Evolutionary conservation across 257 asterid genomes (phyloP).

Genomic region (Nicotiana attenuata): DNA sequence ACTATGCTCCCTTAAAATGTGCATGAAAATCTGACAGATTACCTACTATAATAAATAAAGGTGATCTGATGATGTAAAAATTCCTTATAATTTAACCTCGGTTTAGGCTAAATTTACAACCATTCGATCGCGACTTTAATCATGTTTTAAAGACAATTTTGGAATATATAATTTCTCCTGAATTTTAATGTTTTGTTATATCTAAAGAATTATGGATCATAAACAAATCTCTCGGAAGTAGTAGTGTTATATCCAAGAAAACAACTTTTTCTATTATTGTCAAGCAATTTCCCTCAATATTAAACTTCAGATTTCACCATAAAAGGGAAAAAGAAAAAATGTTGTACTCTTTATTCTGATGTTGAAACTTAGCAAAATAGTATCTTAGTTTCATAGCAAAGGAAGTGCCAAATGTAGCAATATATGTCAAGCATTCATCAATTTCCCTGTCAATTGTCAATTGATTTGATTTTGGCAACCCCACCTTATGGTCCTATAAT

Average conservation of each 20-base stretch:
- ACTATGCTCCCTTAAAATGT: too few relatives aligned
- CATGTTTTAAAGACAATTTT: not conserved
- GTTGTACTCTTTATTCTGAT: not conserved
- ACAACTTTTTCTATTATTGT: not conserved
- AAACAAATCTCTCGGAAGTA: not conserved
- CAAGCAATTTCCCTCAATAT: not conserved
- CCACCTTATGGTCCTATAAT: not conserved
- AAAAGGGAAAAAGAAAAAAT: not conserved
- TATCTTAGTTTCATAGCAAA: not conserved
- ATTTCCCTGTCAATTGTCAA: conserved; percentile 4
- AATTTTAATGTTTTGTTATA: too few relatives aligned
- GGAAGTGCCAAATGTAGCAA: not conserved
- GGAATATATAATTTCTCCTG: too few relatives aligned
- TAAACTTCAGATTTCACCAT: not conserved
- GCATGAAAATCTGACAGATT: too few relatives aligned
- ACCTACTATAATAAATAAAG: too few relatives aligned
- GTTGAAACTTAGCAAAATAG: not conserved
- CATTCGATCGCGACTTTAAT: not conserved
- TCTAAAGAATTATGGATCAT: not conserved
- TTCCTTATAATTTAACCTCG: too few relatives aligned
- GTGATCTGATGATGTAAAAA: too few relatives aligned
- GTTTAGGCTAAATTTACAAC: not conserved
- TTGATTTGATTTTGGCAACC: not conserved
- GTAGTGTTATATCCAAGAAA: not conserved
- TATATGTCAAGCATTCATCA: conserved; percentile 4